These are phyloP conservation scores for Yarrowia galli DNA, from an alignment of 1,139 yeast species.

Conservation along the genomic window DNA sequence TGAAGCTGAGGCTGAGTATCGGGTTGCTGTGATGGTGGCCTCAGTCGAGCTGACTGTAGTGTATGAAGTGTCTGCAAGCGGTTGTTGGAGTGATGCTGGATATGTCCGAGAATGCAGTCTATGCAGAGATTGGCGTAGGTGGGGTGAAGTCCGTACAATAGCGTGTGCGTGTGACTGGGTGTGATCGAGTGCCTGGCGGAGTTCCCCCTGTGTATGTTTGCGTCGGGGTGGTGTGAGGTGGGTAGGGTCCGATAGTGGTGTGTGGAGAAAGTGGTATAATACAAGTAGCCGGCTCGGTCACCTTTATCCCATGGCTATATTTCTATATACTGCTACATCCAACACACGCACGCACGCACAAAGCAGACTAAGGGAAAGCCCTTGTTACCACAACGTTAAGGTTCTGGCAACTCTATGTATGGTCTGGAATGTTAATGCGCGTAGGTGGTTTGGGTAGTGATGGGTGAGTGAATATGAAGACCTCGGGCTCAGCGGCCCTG, in stretches of 20 bases:
- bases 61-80: constrained; percentile 11
- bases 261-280: constrained; percentile 10
- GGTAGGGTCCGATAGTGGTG: constrained; percentile 3
- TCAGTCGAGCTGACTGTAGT: constrained; percentile 12
- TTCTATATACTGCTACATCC: constrained; percentile 7
- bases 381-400: constrained; percentile 29
- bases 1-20: constrained; percentile 16
- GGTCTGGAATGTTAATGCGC: constrained; percentile 35
- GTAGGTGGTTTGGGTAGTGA: constrained; percentile 28
- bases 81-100: constrained; percentile 8
- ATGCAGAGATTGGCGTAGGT: constrained; percentile 31
- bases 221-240: background rate
- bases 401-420: constrained; percentile 26
- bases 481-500: background rate
- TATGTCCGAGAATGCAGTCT: constrained; percentile 29
- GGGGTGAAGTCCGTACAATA: constrained; percentile 3
- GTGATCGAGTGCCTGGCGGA: background rate
- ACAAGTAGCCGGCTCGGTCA: background rate
- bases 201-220: background rate
- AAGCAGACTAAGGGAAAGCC: constrained; percentile 21
- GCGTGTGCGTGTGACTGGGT: background rate
- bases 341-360: constrained; percentile 9
- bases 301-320: constrained; percentile 15
- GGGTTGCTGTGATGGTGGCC: constrained; percentile 1
- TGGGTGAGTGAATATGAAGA: constrained; percentile 6